Conservation (phyloP, 2,329 filamentous ascomycete genomes). For the Alternaria panax region DNA sequence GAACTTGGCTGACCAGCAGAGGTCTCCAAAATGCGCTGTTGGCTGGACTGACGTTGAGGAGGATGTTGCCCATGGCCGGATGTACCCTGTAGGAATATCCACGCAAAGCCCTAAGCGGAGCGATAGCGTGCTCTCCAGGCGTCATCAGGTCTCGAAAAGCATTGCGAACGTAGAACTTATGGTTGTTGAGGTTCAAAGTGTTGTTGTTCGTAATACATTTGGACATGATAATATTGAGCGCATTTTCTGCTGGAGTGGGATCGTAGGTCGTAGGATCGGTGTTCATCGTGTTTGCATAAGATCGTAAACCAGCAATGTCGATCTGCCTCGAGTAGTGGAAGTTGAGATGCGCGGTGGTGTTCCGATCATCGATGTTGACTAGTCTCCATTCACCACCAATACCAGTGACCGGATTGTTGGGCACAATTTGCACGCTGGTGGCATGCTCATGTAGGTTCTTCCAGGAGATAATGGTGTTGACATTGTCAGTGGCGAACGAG, state of each 20-base stretch:
- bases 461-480: conserved; percentile 16
- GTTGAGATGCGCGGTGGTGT: no score
- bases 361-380: no score
- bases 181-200: not conserved
- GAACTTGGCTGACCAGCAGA: conserved; percentile 17
- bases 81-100: conserved; percentile 23
- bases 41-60: conserved; percentile 17
- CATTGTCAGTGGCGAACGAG: conserved; percentile 8
- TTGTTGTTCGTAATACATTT: not conserved
- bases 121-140: not conserved
- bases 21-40: conserved; percentile 21
- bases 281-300: not conserved
- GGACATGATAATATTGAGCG: not conserved
- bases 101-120: conserved; percentile 4
- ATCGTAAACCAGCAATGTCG: not conserved
- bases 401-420: no score
- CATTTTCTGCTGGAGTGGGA: not conserved
- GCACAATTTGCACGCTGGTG: not conserved
- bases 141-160: not conserved
- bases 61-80: conserved; percentile 14
- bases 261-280: not conserved
- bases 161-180: not conserved
- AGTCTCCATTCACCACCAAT: no score
- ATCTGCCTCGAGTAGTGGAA: no score
- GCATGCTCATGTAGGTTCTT: conserved; percentile 9